Evolutionary conservation across 2,329 filamentous ascomycete genomes (phyloP), one percentile per base, ranked within the genome.

Genomic region (Apiospora pterosperma): DNA sequence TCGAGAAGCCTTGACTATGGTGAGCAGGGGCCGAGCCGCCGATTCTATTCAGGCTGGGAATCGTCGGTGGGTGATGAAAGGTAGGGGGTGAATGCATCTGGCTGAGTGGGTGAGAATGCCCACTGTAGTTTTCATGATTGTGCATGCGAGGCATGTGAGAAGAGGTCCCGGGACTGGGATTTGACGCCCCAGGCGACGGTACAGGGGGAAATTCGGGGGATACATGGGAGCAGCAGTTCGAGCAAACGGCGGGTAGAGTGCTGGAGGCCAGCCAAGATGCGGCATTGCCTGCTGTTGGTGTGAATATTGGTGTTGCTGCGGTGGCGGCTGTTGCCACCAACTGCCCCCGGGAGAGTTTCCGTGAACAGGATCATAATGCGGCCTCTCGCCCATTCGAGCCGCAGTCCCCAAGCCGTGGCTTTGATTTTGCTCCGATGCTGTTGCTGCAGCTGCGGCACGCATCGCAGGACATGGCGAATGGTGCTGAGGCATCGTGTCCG

Each of bases 401-500:
- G 68, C 61, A 5, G 70, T 59, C 23, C 63, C 62, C n/a, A 68
- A 41, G 5, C 66, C 63, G 5, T 68, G 65, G 34, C 69, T 69
- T 42, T 70, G 70, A 59, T 66, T 67, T 12, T 70, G 70, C 52
- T 74, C 72, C 16, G 68, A 67, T 23, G 67, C 67, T 63, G 67
- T 65, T 28, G 67, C 67, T 61, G 69, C 69, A n/a, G 67, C 68
- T 64, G 67, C 66, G 34, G 67, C 67, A 62, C 71, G 72, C 25
- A 75, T 61, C 23, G 72, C 74, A 38, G 74, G 74, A 61, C 74
- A 76, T 21, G 69, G 69, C 42, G 71, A 67, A 11, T 59, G 42
- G 60, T 65, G 61, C 10, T 71, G 69, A 34, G 71, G 68, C 16
- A 68, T 67, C 34, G 36, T 42, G 10, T 66, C 64, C n/a, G 68